Conservation (phyloP, 352 stramenopile genomes). For the Phytophthora aleatoria region DNA sequence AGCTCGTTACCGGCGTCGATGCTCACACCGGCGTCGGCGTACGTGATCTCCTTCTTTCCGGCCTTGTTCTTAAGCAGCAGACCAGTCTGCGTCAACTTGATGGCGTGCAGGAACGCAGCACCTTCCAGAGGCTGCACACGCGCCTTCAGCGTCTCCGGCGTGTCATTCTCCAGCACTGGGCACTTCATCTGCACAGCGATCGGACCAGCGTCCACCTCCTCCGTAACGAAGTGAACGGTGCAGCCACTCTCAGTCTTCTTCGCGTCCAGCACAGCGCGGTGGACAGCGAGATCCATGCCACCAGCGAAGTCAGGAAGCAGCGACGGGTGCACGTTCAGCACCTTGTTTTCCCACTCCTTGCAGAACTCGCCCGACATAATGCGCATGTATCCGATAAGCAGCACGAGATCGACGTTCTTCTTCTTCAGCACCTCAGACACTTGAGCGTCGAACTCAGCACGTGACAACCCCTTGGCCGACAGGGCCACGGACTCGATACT, state of each 20-base stretch:
- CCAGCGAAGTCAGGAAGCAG: slow-evolving; percentile 98
- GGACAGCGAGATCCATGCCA: slow-evolving; percentile 99
- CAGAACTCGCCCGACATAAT: slow-evolving; percentile 97
- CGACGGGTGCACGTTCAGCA: slow-evolving; percentile 99
- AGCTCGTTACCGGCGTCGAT: slow-evolving; percentile 97
- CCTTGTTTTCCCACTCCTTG: slow-evolving; percentile 94
- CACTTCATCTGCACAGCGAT: slow-evolving; percentile 97
- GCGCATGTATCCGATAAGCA: slow-evolving; percentile 99
- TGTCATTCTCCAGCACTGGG: slow-evolving; percentile 90
- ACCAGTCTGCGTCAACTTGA: slow-evolving; percentile 78
- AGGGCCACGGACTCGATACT: slow-evolving; percentile 70
- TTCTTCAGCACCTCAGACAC: slow-evolving; percentile 92
- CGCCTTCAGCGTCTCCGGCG: slow-evolving; percentile 95
- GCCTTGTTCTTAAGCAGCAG: slow-evolving; percentile 58
- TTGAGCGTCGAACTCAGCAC: slow-evolving; percentile 95
- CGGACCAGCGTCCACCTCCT: slow-evolving; percentile 97
- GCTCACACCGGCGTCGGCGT: slow-evolving; percentile 97
- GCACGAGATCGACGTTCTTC: slow-evolving; percentile 96
- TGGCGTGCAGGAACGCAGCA: slow-evolving; percentile 89
- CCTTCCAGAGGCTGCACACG: slow-evolving; percentile 98
- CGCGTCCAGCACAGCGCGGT: slow-evolving; percentile 97
- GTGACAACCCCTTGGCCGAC: slow-evolving; percentile 78
- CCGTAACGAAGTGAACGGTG: slow-evolving; percentile 99
- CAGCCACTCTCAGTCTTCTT: slow-evolving; percentile 96
- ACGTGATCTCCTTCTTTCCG: slow-evolving; percentile 93